Percentiles rank a stretch among this genome's conserved stretches.
These are phyloP conservation scores for Cerrena zonata DNA, from an alignment of 1,284 basidiomycete genomes.

Conservation along the genomic window DNA sequence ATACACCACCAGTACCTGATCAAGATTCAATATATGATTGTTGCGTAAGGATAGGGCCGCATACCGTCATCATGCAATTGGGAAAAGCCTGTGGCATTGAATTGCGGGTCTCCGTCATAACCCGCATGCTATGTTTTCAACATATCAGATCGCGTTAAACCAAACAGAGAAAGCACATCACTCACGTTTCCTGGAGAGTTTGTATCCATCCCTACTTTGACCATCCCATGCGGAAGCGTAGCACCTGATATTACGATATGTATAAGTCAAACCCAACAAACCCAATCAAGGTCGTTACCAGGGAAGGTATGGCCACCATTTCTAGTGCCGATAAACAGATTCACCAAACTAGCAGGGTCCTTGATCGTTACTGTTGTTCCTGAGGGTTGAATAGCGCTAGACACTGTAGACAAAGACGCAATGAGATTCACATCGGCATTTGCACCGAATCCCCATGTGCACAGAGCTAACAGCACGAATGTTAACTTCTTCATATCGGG, in stretches of 20 bases:
- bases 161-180: constrained; percentile 4
- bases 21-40: not conserved
- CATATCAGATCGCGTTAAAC: too few relatives aligned
- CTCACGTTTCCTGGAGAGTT: constrained; percentile 55
- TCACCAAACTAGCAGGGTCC: constrained; percentile 35
- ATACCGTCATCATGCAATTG: constrained; percentile 60
- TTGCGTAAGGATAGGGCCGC: constrained; percentile 24
- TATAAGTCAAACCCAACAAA: not conserved
- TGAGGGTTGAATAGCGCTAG: not conserved
- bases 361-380: constrained; percentile 9
- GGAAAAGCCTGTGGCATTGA: constrained; percentile 55
- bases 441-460: too few relatives aligned
- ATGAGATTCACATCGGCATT: too few relatives aligned
- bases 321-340: constrained; percentile 53
- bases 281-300: constrained; percentile 31
- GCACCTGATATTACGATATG: too few relatives aligned
- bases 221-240: constrained; percentile 62
- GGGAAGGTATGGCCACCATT: constrained; percentile 61
- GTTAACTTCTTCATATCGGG: too few relatives aligned
- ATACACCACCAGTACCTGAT: constrained; percentile 16
- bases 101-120: constrained; percentile 42
- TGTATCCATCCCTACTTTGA: constrained; percentile 61
- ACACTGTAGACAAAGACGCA: not conserved
- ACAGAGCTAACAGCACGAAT: too few relatives aligned
- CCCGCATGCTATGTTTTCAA: constrained; percentile 46